Evolutionary conservation across 768 basidiomycete genomes (phyloP).

Genomic region (Rhodotorula babjevae): DNA sequence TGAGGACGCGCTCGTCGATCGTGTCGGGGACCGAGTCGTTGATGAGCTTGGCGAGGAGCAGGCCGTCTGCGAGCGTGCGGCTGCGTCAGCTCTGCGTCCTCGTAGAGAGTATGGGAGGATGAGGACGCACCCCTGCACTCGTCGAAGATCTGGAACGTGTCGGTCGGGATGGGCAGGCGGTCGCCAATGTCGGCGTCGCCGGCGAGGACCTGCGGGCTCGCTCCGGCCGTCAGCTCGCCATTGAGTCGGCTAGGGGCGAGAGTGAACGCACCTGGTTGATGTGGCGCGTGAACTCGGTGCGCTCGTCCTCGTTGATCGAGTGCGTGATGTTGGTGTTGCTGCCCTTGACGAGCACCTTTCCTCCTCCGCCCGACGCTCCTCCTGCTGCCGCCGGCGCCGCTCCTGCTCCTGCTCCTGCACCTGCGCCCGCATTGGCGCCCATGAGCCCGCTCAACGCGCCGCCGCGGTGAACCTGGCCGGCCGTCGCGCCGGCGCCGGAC

Average conservation of each 20-base stretch:
- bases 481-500: constrained; percentile 37
- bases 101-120: neutral
- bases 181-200: constrained; percentile 77
- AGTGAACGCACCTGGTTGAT: constrained; percentile 73
- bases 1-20: constrained; percentile 95
- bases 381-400: neutral
- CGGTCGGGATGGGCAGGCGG: constrained; percentile 84
- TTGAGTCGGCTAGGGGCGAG: neutral
- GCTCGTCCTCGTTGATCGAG: constrained; percentile 95
- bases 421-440: neutral
- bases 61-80: constrained; percentile 62
- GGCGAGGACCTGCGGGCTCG: constrained; percentile 66
- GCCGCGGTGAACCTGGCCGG: constrained; percentile 36
- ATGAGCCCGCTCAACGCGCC: constrained; percentile 37
- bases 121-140: constrained; percentile 63
- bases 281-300: constrained; percentile 93
- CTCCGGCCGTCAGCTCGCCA: neutral
- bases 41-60: constrained; percentile 96
- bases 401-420: neutral
- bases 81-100: too few relatives aligned
- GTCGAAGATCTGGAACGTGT: constrained; percentile 98
- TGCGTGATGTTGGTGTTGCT: constrained; percentile 93
- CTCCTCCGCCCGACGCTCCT: constrained; percentile 44
- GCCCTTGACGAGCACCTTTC: constrained; percentile 89
- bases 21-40: constrained; percentile 99